Conservation (phyloP, 1,284 basidiomycete species). For the Pyrrhoderma noxium region DNA sequence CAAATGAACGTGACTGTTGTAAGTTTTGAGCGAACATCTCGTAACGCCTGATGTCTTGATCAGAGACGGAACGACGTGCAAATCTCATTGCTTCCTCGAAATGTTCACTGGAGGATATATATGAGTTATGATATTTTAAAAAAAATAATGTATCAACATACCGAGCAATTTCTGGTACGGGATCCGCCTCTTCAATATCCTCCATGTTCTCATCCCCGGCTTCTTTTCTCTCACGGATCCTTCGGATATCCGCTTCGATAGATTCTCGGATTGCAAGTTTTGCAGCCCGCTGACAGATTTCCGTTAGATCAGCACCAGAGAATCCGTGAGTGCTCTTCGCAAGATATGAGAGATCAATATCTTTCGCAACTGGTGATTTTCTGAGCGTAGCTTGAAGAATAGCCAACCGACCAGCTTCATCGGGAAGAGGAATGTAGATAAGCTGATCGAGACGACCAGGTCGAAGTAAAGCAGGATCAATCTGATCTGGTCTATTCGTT, state of each 20-base stretch:
- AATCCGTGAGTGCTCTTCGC: slow-evolving; percentile 95
- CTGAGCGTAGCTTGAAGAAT: slow-evolving; percentile 90
- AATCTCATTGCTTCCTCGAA: slow-evolving; percentile 98
- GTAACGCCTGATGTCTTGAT: slow-evolving; percentile 92
- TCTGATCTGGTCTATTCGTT: slow-evolving; percentile 98
- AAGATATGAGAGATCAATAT: slow-evolving; percentile 84
- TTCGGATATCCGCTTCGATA: slow-evolving; percentile 89
- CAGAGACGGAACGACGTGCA: slow-evolving; percentile 86
- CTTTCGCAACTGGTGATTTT: slow-evolving; percentile 85
- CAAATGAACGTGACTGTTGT: slow-evolving; percentile 83
- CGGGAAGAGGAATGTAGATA: slow-evolving; percentile 91
- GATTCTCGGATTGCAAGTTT: slow-evolving; percentile 94
- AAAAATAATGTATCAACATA: slow-evolving; percentile 23
- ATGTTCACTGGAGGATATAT: slow-evolving; percentile 52
- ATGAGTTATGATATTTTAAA: slow-evolving; percentile 11
- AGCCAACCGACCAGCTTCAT: slow-evolving; percentile 85
- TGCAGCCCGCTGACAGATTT: slow-evolving; percentile 96
- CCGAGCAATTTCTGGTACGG: slow-evolving; percentile 92
- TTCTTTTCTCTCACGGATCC: slow-evolving; percentile 74
- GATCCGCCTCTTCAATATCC: slow-evolving; percentile 79
- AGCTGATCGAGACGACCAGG: slow-evolving; percentile 97
- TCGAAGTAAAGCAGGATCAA: slow-evolving; percentile 93
- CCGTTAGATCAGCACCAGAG: slow-evolving; percentile 98
- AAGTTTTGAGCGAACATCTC: slow-evolving; percentile 89
- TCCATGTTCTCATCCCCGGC: slow-evolving; percentile 66